These are phyloP conservation scores for Trichosanthes cucumerina DNA, from an alignment of 306 rosid species.

Conservation along the genomic window DNA sequence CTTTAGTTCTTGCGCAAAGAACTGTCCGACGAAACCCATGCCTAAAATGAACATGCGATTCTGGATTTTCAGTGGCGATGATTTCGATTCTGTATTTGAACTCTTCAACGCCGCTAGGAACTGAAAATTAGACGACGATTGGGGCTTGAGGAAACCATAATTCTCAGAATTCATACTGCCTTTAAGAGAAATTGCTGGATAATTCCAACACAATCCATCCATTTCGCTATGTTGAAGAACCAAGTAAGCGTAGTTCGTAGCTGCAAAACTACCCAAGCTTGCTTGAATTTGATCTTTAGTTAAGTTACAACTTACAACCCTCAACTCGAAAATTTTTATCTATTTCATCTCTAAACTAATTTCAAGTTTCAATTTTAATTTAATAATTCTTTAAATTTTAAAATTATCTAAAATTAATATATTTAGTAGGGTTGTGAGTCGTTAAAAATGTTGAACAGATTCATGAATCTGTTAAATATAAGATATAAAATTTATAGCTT, in stretches of 20 bases:
- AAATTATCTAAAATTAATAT: too few species aligned
- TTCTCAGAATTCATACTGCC: neutral
- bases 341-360: too few species aligned
- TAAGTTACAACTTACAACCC: too few species aligned
- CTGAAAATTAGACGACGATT: neutral
- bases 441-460: too few species aligned
- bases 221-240: neutral
- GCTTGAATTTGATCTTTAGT: neutral
- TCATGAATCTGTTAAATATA: too few species aligned
- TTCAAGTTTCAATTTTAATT: too few species aligned
- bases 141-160: neutral
- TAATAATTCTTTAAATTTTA: too few species aligned
- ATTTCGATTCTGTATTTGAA: slow-evolving; percentile 5
- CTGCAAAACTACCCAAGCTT: neutral
- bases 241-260: too few species aligned
- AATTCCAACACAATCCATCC: neutral
- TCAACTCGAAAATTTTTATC: too few species aligned
- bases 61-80: slow-evolving; percentile 15
- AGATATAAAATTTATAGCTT: too few species aligned
- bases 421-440: too few species aligned
- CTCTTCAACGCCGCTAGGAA: neutral
- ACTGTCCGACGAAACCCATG: slow-evolving; percentile 65
- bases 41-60: slow-evolving; percentile 56
- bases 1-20: slow-evolving; percentile 49
- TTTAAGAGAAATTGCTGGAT: neutral